Conservation (phyloP, 768 basidiomycete genomes). For the Suillus brevipes region DNA sequence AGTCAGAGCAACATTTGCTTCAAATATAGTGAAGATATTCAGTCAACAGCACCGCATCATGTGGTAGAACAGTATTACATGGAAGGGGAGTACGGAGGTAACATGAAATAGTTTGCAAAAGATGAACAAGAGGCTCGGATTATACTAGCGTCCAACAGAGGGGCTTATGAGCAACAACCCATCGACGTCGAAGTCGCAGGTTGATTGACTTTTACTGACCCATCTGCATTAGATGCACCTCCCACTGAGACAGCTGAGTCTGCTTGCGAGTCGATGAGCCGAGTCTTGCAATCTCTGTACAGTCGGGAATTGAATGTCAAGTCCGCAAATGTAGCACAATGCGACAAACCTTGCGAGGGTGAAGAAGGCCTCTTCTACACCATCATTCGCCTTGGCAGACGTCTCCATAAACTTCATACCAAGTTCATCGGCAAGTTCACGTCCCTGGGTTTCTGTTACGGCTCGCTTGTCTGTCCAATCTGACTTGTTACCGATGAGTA, state of each 20-base stretch:
- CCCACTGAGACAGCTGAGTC: constrained; percentile 48
- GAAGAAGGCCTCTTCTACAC: constrained; percentile 99
- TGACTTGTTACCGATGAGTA: constrained; percentile 98
- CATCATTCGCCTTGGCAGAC: constrained; percentile 94
- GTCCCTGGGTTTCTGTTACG: constrained; percentile 89
- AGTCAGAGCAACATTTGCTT: background rate
- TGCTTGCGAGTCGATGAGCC: constrained; percentile 92
- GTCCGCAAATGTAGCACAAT: background rate
- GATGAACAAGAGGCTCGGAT: constrained; percentile 2
- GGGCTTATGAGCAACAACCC: constrained; percentile 54
- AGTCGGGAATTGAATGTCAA: background rate
- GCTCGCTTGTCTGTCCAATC: constrained; percentile 97
- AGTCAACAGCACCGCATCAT: background rate
- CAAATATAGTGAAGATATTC: background rate
- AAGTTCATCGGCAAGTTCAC: constrained; percentile 87
- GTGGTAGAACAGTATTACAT: constrained; percentile 4
- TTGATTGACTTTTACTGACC: constrained; percentile 68
- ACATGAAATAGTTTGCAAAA: constrained; percentile 4
- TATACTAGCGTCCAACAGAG: background rate
- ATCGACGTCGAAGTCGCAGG: constrained; percentile 44
- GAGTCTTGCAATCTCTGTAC: constrained; percentile 91
- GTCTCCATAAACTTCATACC: constrained; percentile 99
- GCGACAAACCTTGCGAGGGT: constrained; percentile 82
- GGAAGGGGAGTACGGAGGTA: constrained; percentile 11
- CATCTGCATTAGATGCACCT: constrained; percentile 44